Conservation (phyloP, 768 basidiomycete genomes). For the Lanmaoa pseudosensibilis region DNA sequence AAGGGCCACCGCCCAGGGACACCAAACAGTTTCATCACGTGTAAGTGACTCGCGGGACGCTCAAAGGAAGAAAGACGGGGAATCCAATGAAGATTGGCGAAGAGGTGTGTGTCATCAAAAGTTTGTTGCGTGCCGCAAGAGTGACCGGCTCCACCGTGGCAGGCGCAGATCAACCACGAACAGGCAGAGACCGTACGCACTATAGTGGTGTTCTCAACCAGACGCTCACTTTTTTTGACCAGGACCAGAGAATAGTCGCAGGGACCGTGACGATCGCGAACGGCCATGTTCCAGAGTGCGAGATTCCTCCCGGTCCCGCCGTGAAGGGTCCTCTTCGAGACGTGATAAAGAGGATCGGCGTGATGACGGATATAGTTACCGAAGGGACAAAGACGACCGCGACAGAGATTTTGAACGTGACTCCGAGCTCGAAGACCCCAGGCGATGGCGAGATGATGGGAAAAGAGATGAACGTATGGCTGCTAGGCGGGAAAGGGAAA, state of each 20-base stretch:
- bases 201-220: not conserved
- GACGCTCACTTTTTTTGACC: conserved; percentile 13
- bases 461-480: conserved; percentile 75
- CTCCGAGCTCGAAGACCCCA: conserved; percentile 60
- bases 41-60: conserved; percentile 59
- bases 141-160: conserved; percentile 1
- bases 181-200: conserved; percentile 58
- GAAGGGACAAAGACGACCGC: conserved; percentile 39
- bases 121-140: not conserved
- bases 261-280: conserved; percentile 62
- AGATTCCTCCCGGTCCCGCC: conserved; percentile 59
- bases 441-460: conserved; percentile 82
- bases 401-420: conserved; percentile 47
- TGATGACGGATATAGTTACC: conserved; percentile 26
- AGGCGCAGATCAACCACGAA: conserved; percentile 52
- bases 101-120: conserved; percentile 53
- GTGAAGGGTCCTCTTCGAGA: conserved; percentile 55
- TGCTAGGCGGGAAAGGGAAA: conserved; percentile 55
- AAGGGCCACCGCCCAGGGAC: conserved; percentile 39
- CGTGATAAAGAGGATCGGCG: conserved; percentile 47
- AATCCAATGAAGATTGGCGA: conserved; percentile 82
- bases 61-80: conserved; percentile 67
- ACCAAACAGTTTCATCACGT: conserved; percentile 43
- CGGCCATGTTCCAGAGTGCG: conserved; percentile 62
- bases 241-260: conserved; percentile 56